phyloP scores from a whole-genome alignment of 306 rosid species.

The Potentilla sterilis region DNA sequence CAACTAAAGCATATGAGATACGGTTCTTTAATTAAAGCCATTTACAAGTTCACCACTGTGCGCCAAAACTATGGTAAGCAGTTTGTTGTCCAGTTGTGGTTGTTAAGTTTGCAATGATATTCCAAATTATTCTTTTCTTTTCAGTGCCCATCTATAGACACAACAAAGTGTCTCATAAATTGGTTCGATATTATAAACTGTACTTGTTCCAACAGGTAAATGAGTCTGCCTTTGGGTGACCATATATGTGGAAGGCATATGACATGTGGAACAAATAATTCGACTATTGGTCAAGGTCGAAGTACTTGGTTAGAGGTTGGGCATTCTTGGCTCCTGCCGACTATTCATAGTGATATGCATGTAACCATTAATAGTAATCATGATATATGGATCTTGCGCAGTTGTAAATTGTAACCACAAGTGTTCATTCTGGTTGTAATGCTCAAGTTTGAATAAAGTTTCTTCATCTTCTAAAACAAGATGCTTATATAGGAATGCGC shows the following conservation, averaged over 20 bases:
- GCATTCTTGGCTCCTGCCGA: neutral
- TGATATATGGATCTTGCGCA: neutral
- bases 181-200: neutral
- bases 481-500: too few relatives aligned
- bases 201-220: conserved; percentile 15
- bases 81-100: neutral
- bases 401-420: neutral
- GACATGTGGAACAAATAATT: neutral
- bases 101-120: neutral
- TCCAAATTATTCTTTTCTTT: neutral
- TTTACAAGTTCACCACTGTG: conserved; percentile 59
- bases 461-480: neutral
- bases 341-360: neutral
- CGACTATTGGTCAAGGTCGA: neutral
- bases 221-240: neutral
- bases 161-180: neutral
- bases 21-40: conserved; percentile 75
- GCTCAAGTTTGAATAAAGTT: neutral
- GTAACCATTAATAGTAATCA: neutral
- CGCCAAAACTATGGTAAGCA: conserved; percentile 74
- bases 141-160: neutral
- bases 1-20: conserved; percentile 56
- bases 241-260: neutral
- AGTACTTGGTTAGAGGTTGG: neutral
- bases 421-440: neutral